Evolutionary conservation across 208 protist genomes (phyloP).

Genomic region (Naegleria lovaniensis): DNA sequence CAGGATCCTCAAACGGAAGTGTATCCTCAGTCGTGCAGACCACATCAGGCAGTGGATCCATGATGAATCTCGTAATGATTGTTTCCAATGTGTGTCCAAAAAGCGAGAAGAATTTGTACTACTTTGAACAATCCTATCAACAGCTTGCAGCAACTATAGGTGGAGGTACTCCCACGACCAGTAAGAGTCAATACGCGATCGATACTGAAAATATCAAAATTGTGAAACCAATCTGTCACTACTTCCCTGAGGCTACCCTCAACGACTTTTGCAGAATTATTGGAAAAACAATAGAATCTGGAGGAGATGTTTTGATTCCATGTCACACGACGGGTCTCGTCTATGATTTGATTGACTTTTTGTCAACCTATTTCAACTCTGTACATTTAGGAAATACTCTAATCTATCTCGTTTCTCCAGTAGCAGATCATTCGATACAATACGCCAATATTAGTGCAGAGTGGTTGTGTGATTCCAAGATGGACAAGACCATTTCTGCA

Average conservation of each 20-base stretch:
- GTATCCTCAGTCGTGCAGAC: not conserved
- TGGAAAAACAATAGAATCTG: not conserved
- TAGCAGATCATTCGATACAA: not conserved
- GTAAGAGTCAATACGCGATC: not conserved
- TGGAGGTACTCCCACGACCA: not conserved
- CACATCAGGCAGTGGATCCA: not conserved
- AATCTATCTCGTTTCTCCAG: not conserved
- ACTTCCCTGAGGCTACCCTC: not conserved
- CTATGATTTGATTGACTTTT: conserved; percentile 26
- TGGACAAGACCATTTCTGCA: not conserved
- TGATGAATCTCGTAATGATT: not conserved
- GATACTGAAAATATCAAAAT: not conserved
- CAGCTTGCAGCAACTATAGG: not conserved
- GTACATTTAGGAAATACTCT: not conserved
- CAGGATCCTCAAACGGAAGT: not conserved
- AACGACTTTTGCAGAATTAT: conserved; percentile 2
- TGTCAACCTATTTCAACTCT: not conserved
- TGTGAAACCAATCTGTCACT: not conserved
- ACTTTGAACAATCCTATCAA: not conserved
- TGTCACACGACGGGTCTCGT: not conserved
- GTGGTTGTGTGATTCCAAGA: conserved; percentile 6
- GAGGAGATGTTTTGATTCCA: conserved; percentile 20
- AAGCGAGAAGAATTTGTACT: not conserved
- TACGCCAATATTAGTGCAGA: conserved; percentile 18
- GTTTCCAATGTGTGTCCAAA: not conserved